A percentile compares a stretch with the other conserved stretches of the same genome.
Evolutionary conservation across 495 filamentous ascomycete species (phyloP).

Genomic region (Daldinia grandis): DNA sequence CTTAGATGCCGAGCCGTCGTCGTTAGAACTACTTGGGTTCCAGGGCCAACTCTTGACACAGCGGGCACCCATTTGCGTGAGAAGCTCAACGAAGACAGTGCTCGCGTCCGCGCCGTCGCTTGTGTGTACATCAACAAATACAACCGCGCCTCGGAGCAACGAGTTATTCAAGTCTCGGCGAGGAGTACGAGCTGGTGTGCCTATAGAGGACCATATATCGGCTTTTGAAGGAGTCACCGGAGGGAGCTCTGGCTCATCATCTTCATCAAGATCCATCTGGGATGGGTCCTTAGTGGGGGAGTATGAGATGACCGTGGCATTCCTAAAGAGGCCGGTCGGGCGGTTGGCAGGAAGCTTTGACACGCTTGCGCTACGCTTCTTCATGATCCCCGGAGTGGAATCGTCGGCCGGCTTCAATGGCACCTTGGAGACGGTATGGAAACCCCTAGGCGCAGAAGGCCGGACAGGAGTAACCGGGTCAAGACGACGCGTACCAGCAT

Average conservation of each 20-base stretch:
- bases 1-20: conserved; percentile 56
- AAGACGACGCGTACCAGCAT: conserved; percentile 20
- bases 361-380: conserved; percentile 64
- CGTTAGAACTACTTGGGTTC: conserved; percentile 65
- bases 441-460: conserved; percentile 42
- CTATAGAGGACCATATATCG: conserved; percentile 59
- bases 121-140: conserved; percentile 94
- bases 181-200: conserved; percentile 64
- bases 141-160: conserved; percentile 74
- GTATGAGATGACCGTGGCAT: conserved; percentile 55
- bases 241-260: conserved; percentile 27
- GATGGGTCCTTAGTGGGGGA: conserved; percentile 51
- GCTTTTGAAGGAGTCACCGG: conserved; percentile 50
- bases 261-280: conserved; percentile 30
- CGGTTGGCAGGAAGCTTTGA: conserved; percentile 55
- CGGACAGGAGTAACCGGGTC: conserved; percentile 51
- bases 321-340: conserved; percentile 45
- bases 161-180: conserved; percentile 59
- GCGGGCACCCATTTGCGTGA: conserved; percentile 84
- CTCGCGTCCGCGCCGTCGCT: conserved; percentile 88
- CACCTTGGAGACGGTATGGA: conserved; percentile 79
- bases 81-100: conserved; percentile 80
- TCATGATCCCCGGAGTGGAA: conserved; percentile 59
- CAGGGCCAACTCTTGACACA: conserved; percentile 87
- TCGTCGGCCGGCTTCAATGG: conserved; percentile 75